phyloP scores from a whole-genome alignment of 2,329 filamentous ascomycete genomes.

The Eutypa lata region DNA sequence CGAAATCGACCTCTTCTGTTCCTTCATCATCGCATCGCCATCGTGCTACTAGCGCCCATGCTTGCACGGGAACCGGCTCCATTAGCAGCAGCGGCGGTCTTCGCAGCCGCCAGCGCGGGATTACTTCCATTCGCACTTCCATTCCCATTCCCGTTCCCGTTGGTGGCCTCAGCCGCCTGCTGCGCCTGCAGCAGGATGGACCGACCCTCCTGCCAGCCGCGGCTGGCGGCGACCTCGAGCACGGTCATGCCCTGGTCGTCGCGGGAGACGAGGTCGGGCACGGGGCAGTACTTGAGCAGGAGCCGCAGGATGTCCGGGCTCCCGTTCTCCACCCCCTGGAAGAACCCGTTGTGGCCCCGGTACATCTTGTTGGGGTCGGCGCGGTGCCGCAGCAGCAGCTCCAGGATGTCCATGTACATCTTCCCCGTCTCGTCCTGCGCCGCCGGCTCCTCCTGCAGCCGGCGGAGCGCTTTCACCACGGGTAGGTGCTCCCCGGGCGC shows the following conservation, averaged over 20 bases:
- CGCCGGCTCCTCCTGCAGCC: slow-evolving; percentile 41
- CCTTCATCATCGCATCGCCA: no score
- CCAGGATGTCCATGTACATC: slow-evolving; percentile 56
- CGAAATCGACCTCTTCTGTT: no score
- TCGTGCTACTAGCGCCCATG: no score
- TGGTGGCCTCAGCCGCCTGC: no score
- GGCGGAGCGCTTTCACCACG: slow-evolving; percentile 65
- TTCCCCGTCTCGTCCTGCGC: no score
- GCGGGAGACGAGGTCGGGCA: slow-evolving; percentile 47
- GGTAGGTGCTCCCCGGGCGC: slow-evolving; percentile 68
- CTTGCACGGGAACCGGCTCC: no score
- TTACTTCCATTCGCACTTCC: no score
- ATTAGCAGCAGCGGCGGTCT: no score
- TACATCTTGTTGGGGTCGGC: slow-evolving; percentile 68
- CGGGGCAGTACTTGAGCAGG: slow-evolving; percentile 46
- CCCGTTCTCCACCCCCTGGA: slow-evolving; percentile 64
- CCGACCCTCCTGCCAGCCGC: slow-evolving; percentile 57
- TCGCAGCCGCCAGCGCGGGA: no score
- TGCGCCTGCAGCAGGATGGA: slow-evolving; percentile 34
- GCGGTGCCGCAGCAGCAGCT: slow-evolving; percentile 60
- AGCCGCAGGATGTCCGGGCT: slow-evolving; percentile 52
- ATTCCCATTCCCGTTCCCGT: no score
- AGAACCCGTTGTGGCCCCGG: slow-evolving; percentile 62
- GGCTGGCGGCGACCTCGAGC: slow-evolving; percentile 54
- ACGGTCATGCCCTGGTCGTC: slow-evolving; percentile 55